A percentile compares a stretch with the other conserved stretches of the same genome.
These are phyloP conservation scores for Fusarium nurragi DNA, from an alignment of 2,329 filamentous ascomycete genomes.

Conservation along the genomic window DNA sequence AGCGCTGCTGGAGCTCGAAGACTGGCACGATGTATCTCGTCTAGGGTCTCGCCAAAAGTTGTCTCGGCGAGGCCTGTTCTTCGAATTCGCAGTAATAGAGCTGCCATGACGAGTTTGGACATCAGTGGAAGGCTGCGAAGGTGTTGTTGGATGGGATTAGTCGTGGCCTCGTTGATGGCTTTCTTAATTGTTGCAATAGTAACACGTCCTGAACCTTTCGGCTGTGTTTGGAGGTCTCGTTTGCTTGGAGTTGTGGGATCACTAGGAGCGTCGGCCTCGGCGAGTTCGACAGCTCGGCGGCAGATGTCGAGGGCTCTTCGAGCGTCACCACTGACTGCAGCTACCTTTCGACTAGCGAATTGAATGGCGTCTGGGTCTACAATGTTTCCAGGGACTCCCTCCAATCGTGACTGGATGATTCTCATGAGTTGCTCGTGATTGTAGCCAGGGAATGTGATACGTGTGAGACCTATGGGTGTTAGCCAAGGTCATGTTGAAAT, in stretches of 20 bases:
- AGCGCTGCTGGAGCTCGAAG: slow-evolving; percentile 49
- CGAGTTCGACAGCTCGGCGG: slow-evolving; percentile 91
- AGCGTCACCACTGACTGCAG: slow-evolving; percentile 94
- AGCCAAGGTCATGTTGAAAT: neutral
- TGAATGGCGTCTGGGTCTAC: slow-evolving; percentile 94
- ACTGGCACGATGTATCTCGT: slow-evolving; percentile 67
- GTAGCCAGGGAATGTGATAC: slow-evolving; percentile 97
- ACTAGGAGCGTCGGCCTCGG: slow-evolving; percentile 73
- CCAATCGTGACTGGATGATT: slow-evolving; percentile 93
- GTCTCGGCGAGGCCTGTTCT: slow-evolving; percentile 88
- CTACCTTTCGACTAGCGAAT: slow-evolving; percentile 96
- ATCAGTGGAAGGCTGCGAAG: slow-evolving; percentile 83
- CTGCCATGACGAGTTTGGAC: slow-evolving; percentile 86
- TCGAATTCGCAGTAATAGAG: slow-evolving; percentile 79
- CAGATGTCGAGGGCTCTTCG: slow-evolving; percentile 94
- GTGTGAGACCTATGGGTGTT: slow-evolving; percentile 70
- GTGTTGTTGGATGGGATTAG: slow-evolving; percentile 89
- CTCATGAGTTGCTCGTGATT: slow-evolving; percentile 97
- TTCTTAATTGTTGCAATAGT: slow-evolving; percentile 94
- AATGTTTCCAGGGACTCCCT: slow-evolving; percentile 86
- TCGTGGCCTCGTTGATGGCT: slow-evolving; percentile 94
- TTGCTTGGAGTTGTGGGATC: slow-evolving; percentile 72
- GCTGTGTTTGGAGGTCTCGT: slow-evolving; percentile 44
- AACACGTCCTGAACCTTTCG: slow-evolving; percentile 64
- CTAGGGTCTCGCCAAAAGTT: slow-evolving; percentile 86